Conservation (phyloP, 805 yeast species). For the Candida dajiaensis region DNA sequence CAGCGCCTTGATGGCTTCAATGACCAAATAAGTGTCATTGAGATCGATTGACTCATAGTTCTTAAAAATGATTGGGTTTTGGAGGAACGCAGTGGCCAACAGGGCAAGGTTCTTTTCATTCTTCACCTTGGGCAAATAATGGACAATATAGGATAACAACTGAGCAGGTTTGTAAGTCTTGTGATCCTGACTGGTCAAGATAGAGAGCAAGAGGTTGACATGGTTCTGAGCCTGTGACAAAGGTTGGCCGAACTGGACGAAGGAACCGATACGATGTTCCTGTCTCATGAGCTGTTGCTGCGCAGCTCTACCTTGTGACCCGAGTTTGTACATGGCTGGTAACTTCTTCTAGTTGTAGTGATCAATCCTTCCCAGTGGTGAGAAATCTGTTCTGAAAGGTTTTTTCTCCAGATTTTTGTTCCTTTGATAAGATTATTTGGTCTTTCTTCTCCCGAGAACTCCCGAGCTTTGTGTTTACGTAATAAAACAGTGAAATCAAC, state of each 20-base stretch:
- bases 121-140: constrained; percentile 41
- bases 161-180: constrained; percentile 3
- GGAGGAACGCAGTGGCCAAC: constrained; percentile 34
- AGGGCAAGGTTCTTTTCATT: constrained; percentile 36
- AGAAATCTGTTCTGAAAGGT: no score
- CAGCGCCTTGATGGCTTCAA: constrained; percentile 42
- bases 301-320: constrained; percentile 22
- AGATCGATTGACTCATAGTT: constrained; percentile 6
- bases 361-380: no score
- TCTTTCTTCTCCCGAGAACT: neutral
- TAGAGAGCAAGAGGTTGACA: constrained; percentile 23
- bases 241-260: constrained; percentile 21
- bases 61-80: constrained; percentile 29
- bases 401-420: neutral
- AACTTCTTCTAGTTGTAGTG: no score
- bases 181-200: constrained; percentile 6
- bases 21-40: constrained; percentile 30
- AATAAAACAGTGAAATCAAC: neutral
- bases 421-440: no score
- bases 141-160: constrained; percentile 34
- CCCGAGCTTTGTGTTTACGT: neutral
- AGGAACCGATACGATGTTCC: constrained; percentile 29
- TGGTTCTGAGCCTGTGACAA: constrained; percentile 26
- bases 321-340: constrained; percentile 21
- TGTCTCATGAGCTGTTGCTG: constrained; percentile 15